Percentiles rank a stretch among this genome's conserved stretches.
These are phyloP conservation scores for Phytophthora megakarya DNA, from an alignment of 352 stramenopile species.

Conservation along the genomic window DNA sequence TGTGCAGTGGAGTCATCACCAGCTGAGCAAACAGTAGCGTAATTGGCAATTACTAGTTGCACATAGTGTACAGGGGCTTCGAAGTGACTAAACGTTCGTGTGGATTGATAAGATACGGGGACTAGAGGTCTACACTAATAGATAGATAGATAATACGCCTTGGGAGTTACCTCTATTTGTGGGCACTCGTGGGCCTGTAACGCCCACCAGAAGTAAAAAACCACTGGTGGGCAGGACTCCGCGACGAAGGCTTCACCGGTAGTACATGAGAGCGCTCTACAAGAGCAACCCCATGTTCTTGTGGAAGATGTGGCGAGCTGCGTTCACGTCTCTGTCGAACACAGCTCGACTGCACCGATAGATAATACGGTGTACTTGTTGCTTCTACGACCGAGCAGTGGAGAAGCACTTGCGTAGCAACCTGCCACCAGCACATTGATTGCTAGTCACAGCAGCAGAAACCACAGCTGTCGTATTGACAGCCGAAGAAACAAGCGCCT, in stretches of 20 bases:
- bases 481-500: conserved; percentile 23
- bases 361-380: conserved; percentile 20
- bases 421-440: conserved; percentile 16
- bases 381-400: conserved; percentile 21
- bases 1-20: conserved; percentile 26
- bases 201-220: no score
- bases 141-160: conserved; percentile 37
- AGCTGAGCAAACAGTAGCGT: conserved; percentile 16
- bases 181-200: no score
- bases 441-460: conserved; percentile 11
- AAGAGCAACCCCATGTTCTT: no score
- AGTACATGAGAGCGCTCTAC: no score
- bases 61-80: conserved; percentile 20
- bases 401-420: conserved; percentile 39
- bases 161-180: no score
- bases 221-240: no score
- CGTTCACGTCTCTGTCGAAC: no score
- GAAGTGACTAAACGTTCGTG: conserved; percentile 9
- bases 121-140: conserved; percentile 25
- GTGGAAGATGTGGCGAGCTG: no score
- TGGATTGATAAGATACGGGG: conserved; percentile 24
- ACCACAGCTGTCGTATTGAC: conserved; percentile 17
- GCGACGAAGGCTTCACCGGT: no score
- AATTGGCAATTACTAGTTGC: no score
- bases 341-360: no score